Base-by-base conservation (phyloP, 2,329 filamentous ascomycete species). In the Colletotrichum karsti region DNA sequence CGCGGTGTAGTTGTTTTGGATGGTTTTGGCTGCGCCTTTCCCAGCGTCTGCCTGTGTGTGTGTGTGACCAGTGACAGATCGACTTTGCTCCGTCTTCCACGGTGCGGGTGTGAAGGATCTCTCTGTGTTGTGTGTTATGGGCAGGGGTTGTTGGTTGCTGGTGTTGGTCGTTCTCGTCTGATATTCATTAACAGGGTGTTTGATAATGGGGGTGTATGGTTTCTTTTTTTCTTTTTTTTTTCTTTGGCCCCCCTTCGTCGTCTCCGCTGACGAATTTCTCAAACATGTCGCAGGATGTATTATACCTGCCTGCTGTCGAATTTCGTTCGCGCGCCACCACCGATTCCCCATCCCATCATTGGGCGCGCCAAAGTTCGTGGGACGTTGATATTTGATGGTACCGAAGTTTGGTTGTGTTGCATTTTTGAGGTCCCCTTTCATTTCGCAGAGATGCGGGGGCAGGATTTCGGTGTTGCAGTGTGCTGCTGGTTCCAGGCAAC, bases 211-310 rank as follows among this genome's bases (percentile, higher is more conserved):
- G 6, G 7, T 6, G 44, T 28, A 26, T 28, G 24, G n/a, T n/a
- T 15, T 24, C 46, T 50, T 18, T 24, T 50, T 15, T 6, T 26
- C 26, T 22, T 15, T 7, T 48, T 15, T 15, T 15, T 50, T 24
- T 28, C 24, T 50, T 8, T n/a, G n/a, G n/a, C n/a, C 24, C 26
- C 22, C 15, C 20, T 28, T 30, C 28, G 50, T 35, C 33, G 33
- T 53, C n/a, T n/a, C n/a, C n/a, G n/a, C n/a, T 30, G 30, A 37
- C 50, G 35, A 55, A 42, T 44, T 50, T 39, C 58, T 66, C 58
- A 56, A 63, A 66, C 63, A 56, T 62, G 58, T 66, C 58, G 58
- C 63, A 66, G 41, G 33, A 55, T 56, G n/a, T 24, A 28, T 48
- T 37, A 15, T 37, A 7, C 30, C 18, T 20, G 28, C 28, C 50